Evolutionary conservation across 306 rosid species (phyloP).

Genomic region (Rosa lucieae): DNA sequence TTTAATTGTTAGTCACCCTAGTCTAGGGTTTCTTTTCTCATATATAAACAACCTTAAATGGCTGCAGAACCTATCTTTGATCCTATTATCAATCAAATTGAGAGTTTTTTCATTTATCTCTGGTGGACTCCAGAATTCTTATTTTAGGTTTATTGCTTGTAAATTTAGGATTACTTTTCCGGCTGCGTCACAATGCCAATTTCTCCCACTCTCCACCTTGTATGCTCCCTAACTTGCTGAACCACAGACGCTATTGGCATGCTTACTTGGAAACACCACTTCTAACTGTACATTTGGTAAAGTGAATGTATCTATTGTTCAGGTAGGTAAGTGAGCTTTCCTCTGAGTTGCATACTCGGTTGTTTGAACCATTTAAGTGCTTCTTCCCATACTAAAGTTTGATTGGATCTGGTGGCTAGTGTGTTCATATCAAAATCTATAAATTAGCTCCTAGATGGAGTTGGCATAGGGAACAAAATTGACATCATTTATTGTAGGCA

Average conservation of each 20-base stretch:
- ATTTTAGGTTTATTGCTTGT: too few species aligned
- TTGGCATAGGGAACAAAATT: background rate
- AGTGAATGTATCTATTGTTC: background rate
- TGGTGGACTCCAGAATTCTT: too few species aligned
- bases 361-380: background rate
- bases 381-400: background rate
- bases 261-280: background rate
- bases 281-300: conserved; percentile 16
- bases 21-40: too few species aligned
- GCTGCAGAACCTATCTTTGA: too few species aligned
- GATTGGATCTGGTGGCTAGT: background rate
- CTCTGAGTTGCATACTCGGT: conserved; percentile 4
- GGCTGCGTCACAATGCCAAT: too few species aligned
- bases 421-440: background rate
- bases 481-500: conserved; percentile 4
- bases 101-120: too few species aligned
- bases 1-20: too few species aligned
- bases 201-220: background rate
- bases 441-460: background rate
- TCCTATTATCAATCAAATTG: too few species aligned
- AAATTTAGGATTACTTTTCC: too few species aligned
- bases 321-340: conserved; percentile 11
- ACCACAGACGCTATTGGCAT: background rate
- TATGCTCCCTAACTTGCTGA: background rate
- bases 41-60: too few species aligned